Conservation (phyloP, 495 filamentous ascomycete species). For the Penicillium manginii region DNA sequence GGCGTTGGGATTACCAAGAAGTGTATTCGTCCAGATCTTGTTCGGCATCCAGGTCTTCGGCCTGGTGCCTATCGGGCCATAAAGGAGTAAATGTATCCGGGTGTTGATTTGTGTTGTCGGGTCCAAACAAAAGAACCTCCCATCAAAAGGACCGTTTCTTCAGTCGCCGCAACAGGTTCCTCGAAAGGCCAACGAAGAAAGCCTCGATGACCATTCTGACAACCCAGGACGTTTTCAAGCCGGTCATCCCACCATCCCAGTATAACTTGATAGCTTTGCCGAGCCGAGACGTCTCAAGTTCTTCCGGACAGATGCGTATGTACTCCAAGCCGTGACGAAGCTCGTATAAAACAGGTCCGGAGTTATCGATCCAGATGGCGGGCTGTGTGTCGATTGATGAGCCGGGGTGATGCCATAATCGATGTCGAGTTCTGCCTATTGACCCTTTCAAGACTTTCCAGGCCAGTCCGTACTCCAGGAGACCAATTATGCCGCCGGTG, state of each 20-base stretch:
- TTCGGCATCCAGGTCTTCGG: no score
- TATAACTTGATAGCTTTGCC: constrained; percentile 21
- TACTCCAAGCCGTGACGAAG: constrained; percentile 20
- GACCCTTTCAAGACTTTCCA: constrained; percentile 20
- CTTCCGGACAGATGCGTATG: constrained; percentile 19
- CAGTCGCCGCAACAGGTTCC: constrained; percentile 10
- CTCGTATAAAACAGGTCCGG: constrained; percentile 24
- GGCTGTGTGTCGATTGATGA: constrained; percentile 12
- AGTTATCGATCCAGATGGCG: constrained; percentile 27
- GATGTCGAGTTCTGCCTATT: constrained; percentile 17
- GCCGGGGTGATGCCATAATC: constrained; percentile 12
- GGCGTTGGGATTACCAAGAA: no score
- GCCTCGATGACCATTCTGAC: constrained; percentile 18
- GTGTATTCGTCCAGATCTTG: no score
- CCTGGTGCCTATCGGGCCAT: no score
- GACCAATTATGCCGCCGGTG: constrained; percentile 22
- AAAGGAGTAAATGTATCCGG: no score
- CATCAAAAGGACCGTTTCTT: constrained; percentile 12
- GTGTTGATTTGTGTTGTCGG: no score
- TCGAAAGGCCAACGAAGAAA: constrained; percentile 26
- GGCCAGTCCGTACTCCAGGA: constrained; percentile 27
- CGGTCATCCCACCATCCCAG: constrained; percentile 24
- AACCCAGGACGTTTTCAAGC: constrained; percentile 4
- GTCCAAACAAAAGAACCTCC: neutral
- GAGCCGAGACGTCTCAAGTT: constrained; percentile 21